A percentile compares a stretch with the other conserved stretches of the same genome.
Conservation (phyloP, 1,139 yeast genomes). For the Candida tropicalis region DNA sequence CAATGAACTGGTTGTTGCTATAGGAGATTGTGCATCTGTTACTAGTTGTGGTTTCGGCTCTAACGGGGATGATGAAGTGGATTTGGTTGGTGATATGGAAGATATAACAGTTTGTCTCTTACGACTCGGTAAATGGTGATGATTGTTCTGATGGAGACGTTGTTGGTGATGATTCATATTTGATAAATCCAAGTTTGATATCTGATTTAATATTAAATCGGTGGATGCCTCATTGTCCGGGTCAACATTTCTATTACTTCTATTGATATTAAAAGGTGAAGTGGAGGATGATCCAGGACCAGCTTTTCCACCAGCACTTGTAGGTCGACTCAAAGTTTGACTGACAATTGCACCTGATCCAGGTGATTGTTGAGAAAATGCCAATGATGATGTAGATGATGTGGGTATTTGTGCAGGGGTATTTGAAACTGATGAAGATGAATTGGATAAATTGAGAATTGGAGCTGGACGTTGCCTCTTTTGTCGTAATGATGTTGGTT, state of each 20-base stretch:
- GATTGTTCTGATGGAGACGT: slow-evolving; percentile 8
- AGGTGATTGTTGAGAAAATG: slow-evolving; percentile 9
- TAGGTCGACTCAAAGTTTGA: slow-evolving; percentile 14
- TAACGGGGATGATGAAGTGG: slow-evolving; percentile 27
- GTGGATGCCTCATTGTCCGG: slow-evolving; percentile 31
- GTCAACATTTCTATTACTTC: slow-evolving; percentile 30
- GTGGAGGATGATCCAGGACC: neutral
- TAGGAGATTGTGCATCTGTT: slow-evolving; percentile 29
- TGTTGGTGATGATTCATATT: slow-evolving; percentile 10
- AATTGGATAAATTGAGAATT: slow-evolving; percentile 23
- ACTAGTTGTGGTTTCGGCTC: slow-evolving; percentile 13
- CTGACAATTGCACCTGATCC: slow-evolving; percentile 12
- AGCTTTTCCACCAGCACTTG: slow-evolving; percentile 10
- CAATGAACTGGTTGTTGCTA: slow-evolving; percentile 41
- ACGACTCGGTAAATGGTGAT: slow-evolving; percentile 16
- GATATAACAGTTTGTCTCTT: slow-evolving; percentile 49
- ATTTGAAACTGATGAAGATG: slow-evolving; percentile 8
- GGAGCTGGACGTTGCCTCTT: slow-evolving; percentile 28
- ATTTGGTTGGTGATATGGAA: slow-evolving; percentile 48
- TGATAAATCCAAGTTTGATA: slow-evolving; percentile 31
- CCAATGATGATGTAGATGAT: slow-evolving; percentile 5
- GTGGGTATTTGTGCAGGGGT: slow-evolving; percentile 9
- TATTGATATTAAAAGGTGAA: slow-evolving; percentile 18
- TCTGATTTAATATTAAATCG: slow-evolving; percentile 31
- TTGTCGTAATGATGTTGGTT: slow-evolving; percentile 18